phyloP scores from a whole-genome alignment of 2,329 filamentous ascomycete genomes.

The Microdochium nivale region DNA sequence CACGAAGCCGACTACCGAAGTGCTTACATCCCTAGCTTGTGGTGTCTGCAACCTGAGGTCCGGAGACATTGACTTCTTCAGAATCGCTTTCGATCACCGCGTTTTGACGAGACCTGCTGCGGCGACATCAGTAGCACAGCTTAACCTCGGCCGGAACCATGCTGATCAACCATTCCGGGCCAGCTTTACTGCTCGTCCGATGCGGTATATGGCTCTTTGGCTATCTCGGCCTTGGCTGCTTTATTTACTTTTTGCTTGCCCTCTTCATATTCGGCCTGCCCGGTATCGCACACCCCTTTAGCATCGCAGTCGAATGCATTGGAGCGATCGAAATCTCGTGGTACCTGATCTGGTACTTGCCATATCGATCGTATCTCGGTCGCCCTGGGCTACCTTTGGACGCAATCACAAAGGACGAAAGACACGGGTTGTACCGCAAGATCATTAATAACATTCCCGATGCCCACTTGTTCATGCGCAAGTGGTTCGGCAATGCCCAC shows the following conservation, averaged over 20 bases:
- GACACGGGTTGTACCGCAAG: conserved; percentile 4
- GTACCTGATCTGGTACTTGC: conserved; percentile 10
- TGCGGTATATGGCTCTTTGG: neutral
- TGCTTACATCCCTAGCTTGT: no score
- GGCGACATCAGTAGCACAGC: no score
- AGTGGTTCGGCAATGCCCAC: conserved; percentile 8
- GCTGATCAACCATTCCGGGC: conserved; percentile 38
- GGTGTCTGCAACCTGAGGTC: no score
- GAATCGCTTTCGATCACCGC: no score
- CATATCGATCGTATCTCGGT: conserved; percentile 7
- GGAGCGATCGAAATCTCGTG: conserved; percentile 11
- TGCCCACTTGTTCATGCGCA: conserved; percentile 6
- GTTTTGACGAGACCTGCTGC: no score
- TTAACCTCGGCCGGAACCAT: neutral
- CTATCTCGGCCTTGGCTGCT: conserved; percentile 5
- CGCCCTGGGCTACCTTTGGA: conserved; percentile 1
- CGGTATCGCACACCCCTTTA: conserved; percentile 13
- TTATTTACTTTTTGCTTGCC: conserved; percentile 11
- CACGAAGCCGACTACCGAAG: no score
- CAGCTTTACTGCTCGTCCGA: conserved; percentile 42
- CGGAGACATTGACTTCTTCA: no score
- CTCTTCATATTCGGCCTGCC: conserved; percentile 9
- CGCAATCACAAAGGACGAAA: conserved; percentile 4
- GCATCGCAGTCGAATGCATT: conserved; percentile 11
- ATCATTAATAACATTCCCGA: conserved; percentile 4